These are phyloP conservation scores for Hamamelis virginiana DNA, from an alignment of 164 flowering plant genomes.

Conservation along the genomic window DNA sequence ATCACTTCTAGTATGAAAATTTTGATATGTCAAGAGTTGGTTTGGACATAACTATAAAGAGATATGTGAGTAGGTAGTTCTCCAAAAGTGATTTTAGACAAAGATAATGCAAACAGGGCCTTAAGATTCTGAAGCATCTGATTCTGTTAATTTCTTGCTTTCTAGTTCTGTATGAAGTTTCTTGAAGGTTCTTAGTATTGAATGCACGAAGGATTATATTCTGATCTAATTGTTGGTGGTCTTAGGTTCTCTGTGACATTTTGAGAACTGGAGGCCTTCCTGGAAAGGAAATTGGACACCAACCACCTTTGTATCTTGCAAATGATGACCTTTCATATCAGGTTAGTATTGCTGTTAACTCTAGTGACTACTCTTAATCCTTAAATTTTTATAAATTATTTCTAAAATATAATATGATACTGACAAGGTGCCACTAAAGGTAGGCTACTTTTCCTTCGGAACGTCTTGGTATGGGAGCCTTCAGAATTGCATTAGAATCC, in stretches of 20 bases:
- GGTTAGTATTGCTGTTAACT: slow-evolving; percentile 35
- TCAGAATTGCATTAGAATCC: slow-evolving; percentile 78
- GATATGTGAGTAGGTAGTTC: too few species aligned
- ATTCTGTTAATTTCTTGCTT: background rate
- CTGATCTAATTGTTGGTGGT: slow-evolving; percentile 16
- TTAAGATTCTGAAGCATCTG: background rate
- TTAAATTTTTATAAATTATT: background rate
- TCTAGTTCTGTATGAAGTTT: slow-evolving; percentile 2
- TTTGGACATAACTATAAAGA: too few species aligned
- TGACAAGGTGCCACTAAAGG: slow-evolving; percentile 25
- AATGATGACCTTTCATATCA: slow-evolving; percentile 86
- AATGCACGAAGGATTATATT: background rate
- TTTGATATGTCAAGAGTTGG: too few species aligned
- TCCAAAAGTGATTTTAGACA: too few species aligned
- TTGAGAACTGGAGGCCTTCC: slow-evolving; percentile 86
- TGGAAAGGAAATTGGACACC: slow-evolving; percentile 53
- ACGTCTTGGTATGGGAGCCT: slow-evolving; percentile 98
- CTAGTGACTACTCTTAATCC: background rate
- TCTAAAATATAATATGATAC: slow-evolving; percentile 11
- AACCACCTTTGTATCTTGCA: slow-evolving; percentile 76
- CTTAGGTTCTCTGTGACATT: slow-evolving; percentile 84
- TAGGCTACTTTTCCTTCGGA: slow-evolving; percentile 80
- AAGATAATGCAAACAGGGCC: too few species aligned
- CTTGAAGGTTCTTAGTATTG: background rate
- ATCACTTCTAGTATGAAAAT: too few species aligned